These are phyloP conservation scores for Achlya hypogyna DNA, from an alignment of 352 stramenopile species.

Conservation along the genomic window DNA sequence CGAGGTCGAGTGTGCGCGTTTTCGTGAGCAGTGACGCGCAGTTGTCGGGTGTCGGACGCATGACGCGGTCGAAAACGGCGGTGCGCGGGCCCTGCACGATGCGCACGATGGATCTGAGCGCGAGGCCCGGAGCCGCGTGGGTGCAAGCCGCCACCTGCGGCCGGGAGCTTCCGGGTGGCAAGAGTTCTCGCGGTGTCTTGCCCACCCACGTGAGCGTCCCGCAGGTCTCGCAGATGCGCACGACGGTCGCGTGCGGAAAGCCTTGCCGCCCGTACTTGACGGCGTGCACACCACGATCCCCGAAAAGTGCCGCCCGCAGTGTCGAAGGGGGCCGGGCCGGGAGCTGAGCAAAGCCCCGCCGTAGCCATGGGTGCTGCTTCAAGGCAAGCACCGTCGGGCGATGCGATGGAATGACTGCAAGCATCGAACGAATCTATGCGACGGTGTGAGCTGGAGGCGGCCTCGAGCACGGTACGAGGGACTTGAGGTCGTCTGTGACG, in stretches of 20 bases:
- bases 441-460: background rate
- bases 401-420: constrained; percentile 57
- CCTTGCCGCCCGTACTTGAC: constrained; percentile 79
- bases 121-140: background rate
- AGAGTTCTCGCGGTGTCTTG: constrained; percentile 33
- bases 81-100: constrained; percentile 15
- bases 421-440: constrained; percentile 53
- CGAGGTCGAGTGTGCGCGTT: constrained; percentile 9
- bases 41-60: background rate
- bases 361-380: constrained; percentile 54
- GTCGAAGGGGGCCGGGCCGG: constrained; percentile 22
- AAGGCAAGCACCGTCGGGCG: constrained; percentile 53
- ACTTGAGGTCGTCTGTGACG: constrained; percentile 54
- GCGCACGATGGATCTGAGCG: background rate
- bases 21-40: constrained; percentile 13
- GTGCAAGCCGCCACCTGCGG: no score
- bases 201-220: constrained; percentile 66
- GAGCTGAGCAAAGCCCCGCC: constrained; percentile 34
- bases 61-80: constrained; percentile 12
- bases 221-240: constrained; percentile 58
- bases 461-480: constrained; percentile 28
- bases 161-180: background rate
- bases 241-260: constrained; percentile 59
- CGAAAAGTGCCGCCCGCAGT: constrained; percentile 34
- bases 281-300: constrained; percentile 49